A percentile compares a stretch with the other conserved stretches of the same genome.
Evolutionary conservation across 352 stramenopile genomes (phyloP).

Genomic region (Pythium phragmiticola): DNA sequence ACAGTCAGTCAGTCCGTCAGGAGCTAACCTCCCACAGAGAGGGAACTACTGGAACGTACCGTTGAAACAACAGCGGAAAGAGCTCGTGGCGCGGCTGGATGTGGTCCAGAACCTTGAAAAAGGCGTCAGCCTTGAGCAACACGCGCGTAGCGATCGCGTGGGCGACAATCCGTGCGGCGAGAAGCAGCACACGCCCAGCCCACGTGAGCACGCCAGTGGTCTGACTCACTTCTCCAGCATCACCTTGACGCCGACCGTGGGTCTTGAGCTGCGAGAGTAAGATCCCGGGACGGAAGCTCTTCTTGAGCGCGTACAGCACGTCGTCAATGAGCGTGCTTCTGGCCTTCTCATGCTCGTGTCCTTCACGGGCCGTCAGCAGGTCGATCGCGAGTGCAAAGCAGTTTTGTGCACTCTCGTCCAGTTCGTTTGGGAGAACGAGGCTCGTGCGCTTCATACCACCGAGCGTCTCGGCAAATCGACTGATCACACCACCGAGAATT

Average conservation of each 20-base stretch:
- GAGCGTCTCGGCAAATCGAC: constrained; percentile 9
- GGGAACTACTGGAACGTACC: constrained; percentile 1
- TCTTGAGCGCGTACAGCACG: constrained; percentile 12
- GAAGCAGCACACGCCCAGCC: constrained; percentile 20
- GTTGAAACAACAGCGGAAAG: constrained; percentile 13
- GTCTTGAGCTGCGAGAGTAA: background rate
- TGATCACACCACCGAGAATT: constrained; percentile 8
- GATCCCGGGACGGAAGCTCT: constrained; percentile 2
- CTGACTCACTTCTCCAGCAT: background rate
- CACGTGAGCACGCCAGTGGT: background rate
- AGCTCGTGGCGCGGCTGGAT: constrained; percentile 7
- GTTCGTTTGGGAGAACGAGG: no score
- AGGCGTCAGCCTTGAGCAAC: background rate
- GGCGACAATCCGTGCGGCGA: constrained; percentile 13
- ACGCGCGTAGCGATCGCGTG: constrained; percentile 2
- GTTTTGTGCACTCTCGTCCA: constrained; percentile 6
- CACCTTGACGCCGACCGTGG: background rate
- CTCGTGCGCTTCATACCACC: constrained; percentile 9
- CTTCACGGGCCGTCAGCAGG: constrained; percentile 5
- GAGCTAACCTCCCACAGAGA: background rate
- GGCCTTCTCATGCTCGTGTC: background rate
- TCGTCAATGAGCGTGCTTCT: constrained; percentile 9
- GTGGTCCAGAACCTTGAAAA: constrained; percentile 1
- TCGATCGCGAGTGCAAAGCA: constrained; percentile 17
- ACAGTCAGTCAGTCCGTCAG: background rate